These are phyloP conservation scores for Stagonosporopsis cucurbitacearum DNA, from an alignment of 2,329 filamentous ascomycete species.

Conservation along the genomic window DNA sequence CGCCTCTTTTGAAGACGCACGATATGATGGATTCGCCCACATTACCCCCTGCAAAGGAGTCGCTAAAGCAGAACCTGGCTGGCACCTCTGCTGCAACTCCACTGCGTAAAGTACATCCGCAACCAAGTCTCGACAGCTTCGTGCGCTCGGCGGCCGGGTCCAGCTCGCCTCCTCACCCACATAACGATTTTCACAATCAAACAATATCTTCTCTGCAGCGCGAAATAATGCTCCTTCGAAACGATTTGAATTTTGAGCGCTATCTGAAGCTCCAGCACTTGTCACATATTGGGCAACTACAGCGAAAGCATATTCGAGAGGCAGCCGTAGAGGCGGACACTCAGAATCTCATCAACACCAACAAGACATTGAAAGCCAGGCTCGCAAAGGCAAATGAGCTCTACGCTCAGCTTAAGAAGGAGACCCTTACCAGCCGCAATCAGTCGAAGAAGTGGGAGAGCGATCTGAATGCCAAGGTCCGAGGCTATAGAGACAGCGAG, in stretches of 20 bases:
- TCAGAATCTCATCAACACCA: conserved; percentile 79
- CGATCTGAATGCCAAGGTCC: conserved; percentile 71
- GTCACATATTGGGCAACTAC: conserved; percentile 78
- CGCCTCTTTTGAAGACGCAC: conserved; percentile 52
- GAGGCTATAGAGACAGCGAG: conserved; percentile 71
- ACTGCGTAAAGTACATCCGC: conserved; percentile 27
- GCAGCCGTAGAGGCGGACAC: conserved; percentile 82
- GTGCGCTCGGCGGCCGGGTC: conserved; percentile 35
- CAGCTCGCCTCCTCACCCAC: conserved; percentile 34
- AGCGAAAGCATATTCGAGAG: conserved; percentile 75
- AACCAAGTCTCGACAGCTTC: conserved; percentile 45
- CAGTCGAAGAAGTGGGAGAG: conserved; percentile 80
- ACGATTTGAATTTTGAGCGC: conserved; percentile 82
- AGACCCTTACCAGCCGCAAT: conserved; percentile 73
- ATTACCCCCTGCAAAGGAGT: conserved; percentile 57
- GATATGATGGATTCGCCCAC: conserved; percentile 67
- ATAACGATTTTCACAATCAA: conserved; percentile 42
- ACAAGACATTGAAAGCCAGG: conserved; percentile 74
- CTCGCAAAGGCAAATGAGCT: conserved; percentile 75
- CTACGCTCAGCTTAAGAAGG: conserved; percentile 73
- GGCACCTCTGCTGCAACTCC: conserved; percentile 21
- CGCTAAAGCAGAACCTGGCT: conserved; percentile 32
- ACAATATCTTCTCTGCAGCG: conserved; percentile 64
- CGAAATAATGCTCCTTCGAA: conserved; percentile 76
- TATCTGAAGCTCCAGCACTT: conserved; percentile 86